phyloP scores from a whole-genome alignment of 495 filamentous ascomycete genomes.

The Alectoria sarmentosa region DNA sequence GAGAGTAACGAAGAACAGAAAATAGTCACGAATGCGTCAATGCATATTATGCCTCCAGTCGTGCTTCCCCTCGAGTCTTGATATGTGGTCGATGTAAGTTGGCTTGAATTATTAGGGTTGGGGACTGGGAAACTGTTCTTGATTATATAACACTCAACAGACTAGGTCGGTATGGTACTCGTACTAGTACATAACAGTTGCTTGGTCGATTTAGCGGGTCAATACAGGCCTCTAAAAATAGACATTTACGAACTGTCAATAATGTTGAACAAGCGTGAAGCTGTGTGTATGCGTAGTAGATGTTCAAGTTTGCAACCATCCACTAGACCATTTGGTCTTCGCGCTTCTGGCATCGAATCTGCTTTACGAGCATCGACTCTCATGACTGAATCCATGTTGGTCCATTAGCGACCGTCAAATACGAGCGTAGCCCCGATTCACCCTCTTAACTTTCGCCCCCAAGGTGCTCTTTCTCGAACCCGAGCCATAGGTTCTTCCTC shows the following conservation, averaged over 20 bases:
- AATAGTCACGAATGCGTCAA: not conserved
- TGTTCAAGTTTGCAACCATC: not conserved
- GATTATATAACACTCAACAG: too few species aligned
- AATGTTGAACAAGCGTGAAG: not conserved
- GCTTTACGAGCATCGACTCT: not conserved
- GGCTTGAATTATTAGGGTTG: too few species aligned
- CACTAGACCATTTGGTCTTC: not conserved
- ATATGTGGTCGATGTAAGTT: not conserved
- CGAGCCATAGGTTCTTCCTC: not conserved
- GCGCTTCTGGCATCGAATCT: not conserved
- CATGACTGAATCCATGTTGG: not conserved
- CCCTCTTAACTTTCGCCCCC: not conserved
- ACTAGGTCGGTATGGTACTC: too few species aligned
- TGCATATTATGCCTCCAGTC: not conserved
- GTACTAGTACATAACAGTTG: too few species aligned
- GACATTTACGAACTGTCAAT: not conserved
- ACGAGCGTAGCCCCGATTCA: not conserved
- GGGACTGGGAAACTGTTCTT: too few species aligned
- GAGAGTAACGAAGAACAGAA: not conserved
- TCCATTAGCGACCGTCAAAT: not conserved
- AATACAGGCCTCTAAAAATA: not conserved
- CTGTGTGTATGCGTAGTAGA: not conserved
- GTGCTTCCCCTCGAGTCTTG: not conserved
- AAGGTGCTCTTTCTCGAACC: not conserved
- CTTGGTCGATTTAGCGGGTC: conserved; percentile 5